Evolutionary conservation across 1,284 basidiomycete species (phyloP), one percentile per base, ranked within the genome.

Genomic region (Ceratobasidium sp.): DNA sequence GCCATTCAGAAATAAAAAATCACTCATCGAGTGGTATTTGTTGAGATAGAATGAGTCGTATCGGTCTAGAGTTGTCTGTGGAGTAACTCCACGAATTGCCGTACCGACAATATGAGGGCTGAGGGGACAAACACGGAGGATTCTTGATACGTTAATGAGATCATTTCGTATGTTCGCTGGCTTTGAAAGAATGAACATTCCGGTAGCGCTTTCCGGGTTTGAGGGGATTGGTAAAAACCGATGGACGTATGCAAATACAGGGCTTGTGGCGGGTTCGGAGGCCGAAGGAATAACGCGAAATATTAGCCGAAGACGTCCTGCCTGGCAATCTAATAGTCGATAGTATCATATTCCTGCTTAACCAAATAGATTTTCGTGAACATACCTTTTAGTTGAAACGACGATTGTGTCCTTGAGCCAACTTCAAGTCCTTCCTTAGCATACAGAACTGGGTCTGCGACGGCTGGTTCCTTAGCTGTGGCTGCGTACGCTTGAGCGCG

Each of bases 31-130:
- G 14, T 25, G 7, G 23, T 44, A 57, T 44, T 57, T 44, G 7
- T 57, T 57, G 13, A 57, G 5, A 27, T 57, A 57, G 21, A 57
- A 57, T 14, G 56, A 21, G n/a, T 44, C 9, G 23, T 57, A 57
- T 11, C 1, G n/a, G 7, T 57, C 39, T 11, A 57, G 14, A 1
- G 36, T n/a, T 16, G 56, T 57, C 16, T 44, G 33, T 11, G 56
- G 56, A 4, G 19, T 44, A 7, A 44, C 56, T 25, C 27, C 23
- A 1, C 9, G 56, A 2, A 44, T 19, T 27, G 39, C 56, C 3
- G 36, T 7, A 11, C 56, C 39, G 11, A 8, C 11, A 27, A 57
- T 42, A 13, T 7, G 56, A 13, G 56, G 56, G 6, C 36, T 41
- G 19, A 57, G 56, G 2, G 56, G 56, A 39, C 56, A 57, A 23